Evolutionary conservation across 345 rosid genomes (phyloP).

Genomic region (Brassica napus): Da-Ae NC_063444.1:49788501-49789000

Average conservation of each 20-base stretch:
- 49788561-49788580: conserved; percentile 75
- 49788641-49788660: conserved; percentile 99
- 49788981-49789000: background rate
- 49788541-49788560: conserved; percentile 39
- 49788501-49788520: conserved; percentile 10
- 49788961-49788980: conserved; percentile 79
- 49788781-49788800: conserved; percentile 95
- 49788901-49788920: conserved; percentile 91
- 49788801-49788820: conserved; percentile 95
- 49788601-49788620: conserved; percentile 91
- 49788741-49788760: background rate
- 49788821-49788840: conserved; percentile 99
- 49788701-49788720: conserved; percentile 23
- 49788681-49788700: conserved; percentile 99
- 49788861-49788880: conserved; percentile 97
- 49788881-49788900: conserved; percentile 94
- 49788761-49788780: conserved; percentile 48
- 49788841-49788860: conserved; percentile 97
- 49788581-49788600: conserved; percentile 94
- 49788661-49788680: conserved; percentile 89
- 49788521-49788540: conserved; percentile 60
- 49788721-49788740: no score
- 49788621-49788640: conserved; percentile 75
- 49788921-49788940: conserved; percentile 84
- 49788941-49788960: conserved; percentile 93